These are phyloP conservation scores for Trichoderma hamatum DNA, from an alignment of 2,329 filamentous ascomycete genomes.

Conservation along the genomic window DNA sequence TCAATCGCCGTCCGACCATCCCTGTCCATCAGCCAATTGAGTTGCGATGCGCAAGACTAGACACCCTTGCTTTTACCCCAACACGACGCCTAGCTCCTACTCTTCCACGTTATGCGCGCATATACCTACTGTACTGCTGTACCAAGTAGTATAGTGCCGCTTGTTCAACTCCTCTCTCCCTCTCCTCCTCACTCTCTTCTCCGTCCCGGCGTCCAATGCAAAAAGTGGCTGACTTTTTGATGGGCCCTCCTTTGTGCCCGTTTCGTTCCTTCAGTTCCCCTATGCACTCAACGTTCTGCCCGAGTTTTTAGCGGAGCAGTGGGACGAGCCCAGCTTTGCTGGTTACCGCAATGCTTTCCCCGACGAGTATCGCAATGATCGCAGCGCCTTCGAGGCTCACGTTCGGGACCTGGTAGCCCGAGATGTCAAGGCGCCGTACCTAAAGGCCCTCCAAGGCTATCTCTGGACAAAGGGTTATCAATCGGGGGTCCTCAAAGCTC, in stretches of 20 bases:
- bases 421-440: conserved; percentile 75
- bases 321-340: conserved; percentile 66
- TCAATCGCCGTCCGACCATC: conserved; percentile 26
- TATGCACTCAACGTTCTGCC: conserved; percentile 72
- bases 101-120: conserved; percentile 23
- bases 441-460: conserved; percentile 79
- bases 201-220: neutral
- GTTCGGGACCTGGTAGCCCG: conserved; percentile 69
- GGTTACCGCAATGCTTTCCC: conserved; percentile 74
- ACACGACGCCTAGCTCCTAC: conserved; percentile 24
- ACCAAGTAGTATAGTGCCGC: conserved; percentile 3
- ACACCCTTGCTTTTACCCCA: conserved; percentile 25
- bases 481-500: conserved; percentile 68
- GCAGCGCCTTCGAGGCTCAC: conserved; percentile 64
- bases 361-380: conserved; percentile 60
- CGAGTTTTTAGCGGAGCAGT: conserved; percentile 64
- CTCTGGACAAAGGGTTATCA: conserved; percentile 77
- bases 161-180: neutral
- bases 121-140: too few species aligned
- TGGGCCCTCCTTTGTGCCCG: neutral
- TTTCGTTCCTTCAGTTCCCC: conserved; percentile 62
- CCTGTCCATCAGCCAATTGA: conserved; percentile 28
- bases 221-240: conserved; percentile 23
- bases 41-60: conserved; percentile 17
- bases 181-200: neutral